Evolutionary conservation across 2,329 filamentous ascomycete genomes (phyloP).

Genomic region (Furcasterigmium furcatum): DNA sequence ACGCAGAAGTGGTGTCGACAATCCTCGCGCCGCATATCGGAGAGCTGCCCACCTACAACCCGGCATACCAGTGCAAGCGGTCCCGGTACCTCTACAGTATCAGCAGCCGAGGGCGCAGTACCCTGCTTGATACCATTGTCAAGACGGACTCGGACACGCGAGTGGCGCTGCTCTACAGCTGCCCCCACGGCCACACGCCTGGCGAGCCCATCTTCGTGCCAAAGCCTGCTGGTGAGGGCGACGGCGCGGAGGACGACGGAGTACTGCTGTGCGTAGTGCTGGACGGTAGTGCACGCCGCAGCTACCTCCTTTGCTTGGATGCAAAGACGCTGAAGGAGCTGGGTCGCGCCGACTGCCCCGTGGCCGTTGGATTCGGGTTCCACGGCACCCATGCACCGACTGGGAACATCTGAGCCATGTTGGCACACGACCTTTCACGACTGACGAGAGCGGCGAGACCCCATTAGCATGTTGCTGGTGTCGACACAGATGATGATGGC

Average conservation of each 20-base stretch:
- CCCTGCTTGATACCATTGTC: slow-evolving; percentile 58
- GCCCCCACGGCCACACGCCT: slow-evolving; percentile 57
- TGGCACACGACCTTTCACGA: no score
- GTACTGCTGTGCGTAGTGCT: slow-evolving; percentile 61
- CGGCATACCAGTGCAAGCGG: slow-evolving; percentile 42
- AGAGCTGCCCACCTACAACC: slow-evolving; percentile 67
- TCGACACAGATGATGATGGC: no score
- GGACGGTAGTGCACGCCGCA: slow-evolving; percentile 54
- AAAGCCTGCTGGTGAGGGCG: slow-evolving; percentile 27
- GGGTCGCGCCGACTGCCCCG: slow-evolving; percentile 60
- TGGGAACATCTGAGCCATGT: neutral
- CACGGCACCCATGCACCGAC: slow-evolving; percentile 51
- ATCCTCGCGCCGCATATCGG: slow-evolving; percentile 52
- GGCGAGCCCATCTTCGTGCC: slow-evolving; percentile 67
- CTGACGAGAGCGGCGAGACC: no score
- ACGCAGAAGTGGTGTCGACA: slow-evolving; percentile 24
- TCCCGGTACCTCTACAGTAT: slow-evolving; percentile 62
- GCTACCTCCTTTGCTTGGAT: slow-evolving; percentile 65
- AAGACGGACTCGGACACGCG: slow-evolving; percentile 62
- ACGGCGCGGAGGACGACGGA: slow-evolving; percentile 58
- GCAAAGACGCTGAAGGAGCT: slow-evolving; percentile 61
- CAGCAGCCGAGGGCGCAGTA: slow-evolving; percentile 53
- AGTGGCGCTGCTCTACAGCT: slow-evolving; percentile 53
- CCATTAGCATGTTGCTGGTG: no score
- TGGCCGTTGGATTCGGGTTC: slow-evolving; percentile 61